These are phyloP conservation scores for Acrodontium crateriforme DNA, from an alignment of 2,329 filamentous ascomycete genomes.

Conservation along the genomic window DNA sequence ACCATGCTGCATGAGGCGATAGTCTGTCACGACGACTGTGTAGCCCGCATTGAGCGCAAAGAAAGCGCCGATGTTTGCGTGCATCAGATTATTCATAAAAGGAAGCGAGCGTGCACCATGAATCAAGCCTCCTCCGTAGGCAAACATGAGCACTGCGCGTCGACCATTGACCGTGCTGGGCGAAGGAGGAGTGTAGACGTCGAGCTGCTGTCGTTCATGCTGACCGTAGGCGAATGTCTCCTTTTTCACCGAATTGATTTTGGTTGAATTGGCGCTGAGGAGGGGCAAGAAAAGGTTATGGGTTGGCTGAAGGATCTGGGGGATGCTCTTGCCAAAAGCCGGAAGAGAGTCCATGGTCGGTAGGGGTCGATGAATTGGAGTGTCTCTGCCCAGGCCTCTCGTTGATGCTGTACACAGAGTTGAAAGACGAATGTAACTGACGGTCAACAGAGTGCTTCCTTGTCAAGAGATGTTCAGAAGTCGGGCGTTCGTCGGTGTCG, in stretches of 20 bases:
- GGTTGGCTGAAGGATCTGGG: conserved; percentile 12
- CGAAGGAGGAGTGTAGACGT: conserved; percentile 22
- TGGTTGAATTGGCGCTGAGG: conserved; percentile 10
- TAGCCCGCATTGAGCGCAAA: conserved; percentile 25
- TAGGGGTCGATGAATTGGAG: neutral
- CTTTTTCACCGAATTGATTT: conserved; percentile 11
- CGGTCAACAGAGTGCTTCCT: too few relatives aligned
- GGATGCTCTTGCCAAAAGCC: conserved; percentile 12
- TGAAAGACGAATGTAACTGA: too few relatives aligned
- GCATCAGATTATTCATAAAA: conserved; percentile 17
- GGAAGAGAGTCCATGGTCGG: conserved; percentile 16
- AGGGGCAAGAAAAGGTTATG: conserved; percentile 12
- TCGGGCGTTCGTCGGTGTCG: too few relatives aligned
- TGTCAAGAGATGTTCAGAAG: too few relatives aligned
- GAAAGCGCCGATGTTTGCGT: conserved; percentile 27
- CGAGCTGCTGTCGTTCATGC: conserved; percentile 25
- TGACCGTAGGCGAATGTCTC: conserved; percentile 24
- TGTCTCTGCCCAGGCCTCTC: too few relatives aligned
- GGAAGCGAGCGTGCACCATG: conserved; percentile 20
- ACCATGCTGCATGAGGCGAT: conserved; percentile 26
- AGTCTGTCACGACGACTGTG: conserved; percentile 26
- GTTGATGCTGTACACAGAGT: too few relatives aligned
- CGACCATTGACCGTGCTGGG: conserved; percentile 8
- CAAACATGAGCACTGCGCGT: conserved; percentile 15
- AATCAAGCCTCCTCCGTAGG: conserved; percentile 24